Percentiles rank a stretch among this genome's conserved stretches.
phyloP scores from a whole-genome alignment of 306 rosid species.

The Castanea crenata region DNA sequence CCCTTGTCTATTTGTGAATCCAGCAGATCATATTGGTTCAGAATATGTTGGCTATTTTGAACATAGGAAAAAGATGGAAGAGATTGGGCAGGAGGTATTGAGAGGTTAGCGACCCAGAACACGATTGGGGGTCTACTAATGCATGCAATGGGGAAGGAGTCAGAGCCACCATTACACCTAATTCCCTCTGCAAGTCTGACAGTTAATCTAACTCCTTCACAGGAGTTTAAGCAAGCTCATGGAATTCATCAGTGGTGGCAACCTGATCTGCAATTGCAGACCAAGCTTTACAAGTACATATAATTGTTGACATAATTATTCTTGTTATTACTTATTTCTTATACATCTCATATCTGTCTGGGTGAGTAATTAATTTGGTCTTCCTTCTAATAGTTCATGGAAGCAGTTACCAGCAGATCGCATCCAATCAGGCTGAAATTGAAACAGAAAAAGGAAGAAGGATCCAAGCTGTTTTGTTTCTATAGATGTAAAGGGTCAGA shows the following conservation, averaged over 20 bases:
- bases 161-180: conserved; percentile 69
- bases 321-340: not conserved
- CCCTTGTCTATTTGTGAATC: conserved; percentile 82
- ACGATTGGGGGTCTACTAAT: conserved; percentile 61
- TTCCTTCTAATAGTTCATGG: conserved; percentile 1
- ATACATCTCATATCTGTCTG: not conserved
- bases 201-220: conserved; percentile 39
- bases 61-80: conserved; percentile 82
- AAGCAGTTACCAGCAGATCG: not conserved
- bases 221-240: conserved; percentile 72
- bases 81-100: conserved; percentile 75
- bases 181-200: conserved; percentile 80
- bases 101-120: conserved; percentile 74
- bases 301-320: conserved; percentile 8
- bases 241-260: conserved; percentile 98
- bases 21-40: conserved; percentile 63
- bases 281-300: conserved; percentile 49
- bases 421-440: not conserved
- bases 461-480: too few species aligned
- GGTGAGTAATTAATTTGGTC: conserved; percentile 13
- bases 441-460: too few species aligned
- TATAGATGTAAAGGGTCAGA: not conserved
- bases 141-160: conserved; percentile 65
- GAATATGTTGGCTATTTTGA: conserved; percentile 87
- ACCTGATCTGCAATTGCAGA: conserved; percentile 42